Base-by-base conservation (phyloP, 169 alveolate species). In the Plasmodium vivax region DNA sequence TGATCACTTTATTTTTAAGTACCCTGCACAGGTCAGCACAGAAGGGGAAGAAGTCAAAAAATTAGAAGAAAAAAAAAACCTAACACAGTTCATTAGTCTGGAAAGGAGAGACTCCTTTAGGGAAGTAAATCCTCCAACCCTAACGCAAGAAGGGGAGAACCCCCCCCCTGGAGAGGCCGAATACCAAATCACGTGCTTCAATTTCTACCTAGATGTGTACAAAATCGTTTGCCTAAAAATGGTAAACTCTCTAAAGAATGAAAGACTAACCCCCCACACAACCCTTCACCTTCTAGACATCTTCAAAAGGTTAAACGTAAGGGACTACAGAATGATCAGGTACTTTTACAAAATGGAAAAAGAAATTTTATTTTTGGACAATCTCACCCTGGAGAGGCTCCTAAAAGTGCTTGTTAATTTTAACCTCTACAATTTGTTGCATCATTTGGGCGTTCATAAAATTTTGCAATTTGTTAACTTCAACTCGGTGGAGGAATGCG, bases 261-360 rank as follows among this genome's bases (percentile, higher is more conserved):
- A 90, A 62, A 90, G 27, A 12, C 36, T 90, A 51, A 36, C 77
- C 8, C 41, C 62, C 16, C 23, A 5, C 34, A 19, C 41, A 3
- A 90, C 30, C 19, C 62, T 90, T 12, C 83, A 90, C 41, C 38
- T 90, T 9, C 38, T 90, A n/a, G 81, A 82, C 9, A 90, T 90
- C 10, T 90, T 80, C 82, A 88, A 90, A 74, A 90, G 80, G 51
- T 74, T 90, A 90, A 90, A 90, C 72, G 58, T 90, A 62, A 56
- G 94, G 51, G 94, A 90, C 51, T 90, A 45, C 58, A 90, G 94
- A 79, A 90, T 90, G 36, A 90, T 90, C 12, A 90, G 36, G 36
- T 58, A 90, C 32, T 30, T 90, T 34, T 90, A 90, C 36, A 58
- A 58, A 43, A 80, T 90, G 83, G 83, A 90, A 73, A 90, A 80